Evolutionary conservation across 192 early-diverging fungal species (phyloP).

Genomic region (Entophlyctis helioformis): DNA sequence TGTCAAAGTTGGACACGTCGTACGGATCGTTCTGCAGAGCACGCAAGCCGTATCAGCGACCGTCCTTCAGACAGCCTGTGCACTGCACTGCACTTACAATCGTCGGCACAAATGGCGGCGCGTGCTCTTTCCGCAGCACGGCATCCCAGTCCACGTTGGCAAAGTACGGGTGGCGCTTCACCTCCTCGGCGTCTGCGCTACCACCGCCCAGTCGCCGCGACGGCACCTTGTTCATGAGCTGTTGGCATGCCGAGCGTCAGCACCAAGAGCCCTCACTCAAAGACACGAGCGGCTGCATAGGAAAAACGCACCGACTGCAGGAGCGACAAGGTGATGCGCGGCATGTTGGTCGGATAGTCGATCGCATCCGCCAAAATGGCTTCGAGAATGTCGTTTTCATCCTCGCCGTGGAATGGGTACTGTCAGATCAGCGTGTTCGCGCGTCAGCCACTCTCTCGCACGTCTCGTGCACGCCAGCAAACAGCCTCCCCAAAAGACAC

Average conservation of each 20-base stretch:
- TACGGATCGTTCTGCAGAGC: slow-evolving; percentile 34
- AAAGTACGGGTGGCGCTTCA: slow-evolving; percentile 94
- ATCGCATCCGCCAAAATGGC: slow-evolving; percentile 91
- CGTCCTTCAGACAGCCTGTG: too few relatives aligned
- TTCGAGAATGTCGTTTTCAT: slow-evolving; percentile 93
- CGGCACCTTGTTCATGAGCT: slow-evolving; percentile 82
- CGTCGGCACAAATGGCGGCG: slow-evolving; percentile 80
- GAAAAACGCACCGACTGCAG: slow-evolving; percentile 53
- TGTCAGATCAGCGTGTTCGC: slow-evolving; percentile 19
- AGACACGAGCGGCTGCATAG: neutral
- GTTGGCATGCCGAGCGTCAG: neutral
- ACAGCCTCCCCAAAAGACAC: too few relatives aligned
- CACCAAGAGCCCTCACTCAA: too few relatives aligned
- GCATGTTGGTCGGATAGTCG: slow-evolving; percentile 89
- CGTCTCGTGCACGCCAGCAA: too few relatives aligned
- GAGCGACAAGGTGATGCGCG: slow-evolving; percentile 78
- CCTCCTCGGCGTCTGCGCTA: slow-evolving; percentile 80
- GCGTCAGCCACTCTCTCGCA: neutral
- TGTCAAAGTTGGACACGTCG: slow-evolving; percentile 97
- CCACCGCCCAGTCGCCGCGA: slow-evolving; percentile 78
- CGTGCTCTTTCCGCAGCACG: slow-evolving; percentile 71
- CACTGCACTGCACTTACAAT: too few relatives aligned
- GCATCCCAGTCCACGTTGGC: slow-evolving; percentile 89
- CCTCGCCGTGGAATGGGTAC: slow-evolving; percentile 90
- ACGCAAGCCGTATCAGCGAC: neutral